phyloP scores from a whole-genome alignment of 2,329 filamentous ascomycete genomes.

The Fusarium palustre region DNA sequence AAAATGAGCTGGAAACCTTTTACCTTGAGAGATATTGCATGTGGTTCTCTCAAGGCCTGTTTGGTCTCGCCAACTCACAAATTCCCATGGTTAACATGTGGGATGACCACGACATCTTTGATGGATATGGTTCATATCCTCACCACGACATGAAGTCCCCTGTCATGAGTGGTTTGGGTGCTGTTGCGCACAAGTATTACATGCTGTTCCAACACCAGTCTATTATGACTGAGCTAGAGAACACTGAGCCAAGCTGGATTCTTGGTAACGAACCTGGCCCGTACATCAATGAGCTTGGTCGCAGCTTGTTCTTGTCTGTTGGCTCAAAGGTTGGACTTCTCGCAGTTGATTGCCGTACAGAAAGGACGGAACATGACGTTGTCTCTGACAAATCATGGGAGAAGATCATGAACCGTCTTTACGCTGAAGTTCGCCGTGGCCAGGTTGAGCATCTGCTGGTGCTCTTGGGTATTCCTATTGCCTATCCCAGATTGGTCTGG shows the following conservation, averaged over 20 bases:
- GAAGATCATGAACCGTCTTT: conserved; percentile 85
- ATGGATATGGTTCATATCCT: conserved; percentile 93
- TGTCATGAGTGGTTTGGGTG: conserved; percentile 89
- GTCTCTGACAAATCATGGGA: conserved; percentile 85
- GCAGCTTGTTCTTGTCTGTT: conserved; percentile 86
- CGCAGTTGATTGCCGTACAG: conserved; percentile 90
- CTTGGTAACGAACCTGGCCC: conserved; percentile 83
- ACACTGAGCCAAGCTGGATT: conserved; percentile 90
- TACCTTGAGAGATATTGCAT: conserved; percentile 89
- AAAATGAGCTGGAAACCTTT: conserved; percentile 87
- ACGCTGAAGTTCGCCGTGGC: conserved; percentile 83
- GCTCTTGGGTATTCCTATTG: conserved; percentile 84
- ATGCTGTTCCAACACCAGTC: conserved; percentile 99
- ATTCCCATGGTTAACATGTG: conserved; percentile 99
- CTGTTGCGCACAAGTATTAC: conserved; percentile 97
- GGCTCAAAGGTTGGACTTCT: conserved; percentile 84
- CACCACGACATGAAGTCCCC: conserved; percentile 91
- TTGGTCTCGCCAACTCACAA: conserved; percentile 90
- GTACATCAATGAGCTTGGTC: conserved; percentile 88
- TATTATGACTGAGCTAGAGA: conserved; percentile 80
- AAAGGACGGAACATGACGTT: conserved; percentile 86
- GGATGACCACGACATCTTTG: conserved; percentile 93
- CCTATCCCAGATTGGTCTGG: conserved; percentile 81
- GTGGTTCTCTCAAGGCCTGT: conserved; percentile 97
- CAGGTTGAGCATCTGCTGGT: conserved; percentile 92